A percentile compares a stretch with the other conserved stretches of the same genome.
phyloP scores from a whole-genome alignment of 1,284 basidiomycete genomes.

The Microbotryum lychnidis-dioicae region DNA sequence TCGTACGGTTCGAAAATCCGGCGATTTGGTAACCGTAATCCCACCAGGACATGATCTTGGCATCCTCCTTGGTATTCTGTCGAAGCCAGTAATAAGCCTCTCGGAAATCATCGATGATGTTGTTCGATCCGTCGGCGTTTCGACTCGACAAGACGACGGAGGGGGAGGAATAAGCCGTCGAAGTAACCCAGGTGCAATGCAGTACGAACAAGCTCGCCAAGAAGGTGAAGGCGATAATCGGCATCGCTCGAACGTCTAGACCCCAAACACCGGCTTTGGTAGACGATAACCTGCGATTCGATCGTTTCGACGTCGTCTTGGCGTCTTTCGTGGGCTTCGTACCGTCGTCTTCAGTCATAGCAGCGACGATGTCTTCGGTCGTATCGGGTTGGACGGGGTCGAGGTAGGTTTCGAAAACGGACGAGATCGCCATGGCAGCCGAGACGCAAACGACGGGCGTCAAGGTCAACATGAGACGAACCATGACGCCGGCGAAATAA shows the following conservation, averaged over 20 bases:
- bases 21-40: conserved; percentile 99
- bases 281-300: conserved; percentile 35
- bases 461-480: conserved; percentile 85
- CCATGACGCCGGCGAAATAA: conserved; percentile 99
- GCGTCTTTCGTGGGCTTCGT: conserved; percentile 36
- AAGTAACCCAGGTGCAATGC: conserved; percentile 96
- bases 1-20: conserved; percentile 96
- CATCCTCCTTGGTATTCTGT: conserved; percentile 84
- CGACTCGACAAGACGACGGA: conserved; percentile 86
- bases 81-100: conserved; percentile 99
- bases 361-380: conserved; percentile 16
- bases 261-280: conserved; percentile 65
- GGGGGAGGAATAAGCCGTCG: conserved; percentile 91
- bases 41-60: conserved; percentile 99
- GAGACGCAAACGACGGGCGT: conserved; percentile 87
- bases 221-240: conserved; percentile 66
- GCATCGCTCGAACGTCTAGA: conserved; percentile 68
- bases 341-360: conserved; percentile 48
- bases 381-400: conserved; percentile 47
- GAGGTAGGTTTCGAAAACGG: conserved; percentile 81
- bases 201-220: conserved; percentile 78
- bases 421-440: conserved; percentile 82
- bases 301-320: conserved; percentile 37
- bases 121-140: conserved; percentile 74
- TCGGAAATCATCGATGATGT: conserved; percentile 98